Base-by-base conservation (phyloP, 2,329 filamentous ascomycete genomes). In the Polytolypa hystricis region DNA sequence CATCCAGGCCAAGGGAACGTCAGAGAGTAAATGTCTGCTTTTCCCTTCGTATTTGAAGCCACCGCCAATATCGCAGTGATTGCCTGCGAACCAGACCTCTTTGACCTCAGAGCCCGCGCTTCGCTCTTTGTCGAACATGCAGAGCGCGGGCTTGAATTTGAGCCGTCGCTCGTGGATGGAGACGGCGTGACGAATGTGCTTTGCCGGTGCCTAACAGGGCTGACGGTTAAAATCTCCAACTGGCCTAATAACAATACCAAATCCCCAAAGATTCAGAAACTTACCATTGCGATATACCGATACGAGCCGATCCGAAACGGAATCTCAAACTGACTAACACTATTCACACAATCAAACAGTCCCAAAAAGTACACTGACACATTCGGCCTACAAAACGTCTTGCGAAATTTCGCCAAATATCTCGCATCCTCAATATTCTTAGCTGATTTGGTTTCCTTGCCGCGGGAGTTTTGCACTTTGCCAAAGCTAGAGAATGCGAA, bases 61-160 rank as follows among this genome's bases (percentile, higher is more conserved):
- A 0, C 71, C 71, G 1, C 71, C 71, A 5, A 73, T 60, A 35
- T 73, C 69, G 6, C 65, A 64, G 38, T 74, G 70, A 35, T 65
- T 65, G 1, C 70, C 70, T 0, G 70, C 62, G 41, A 73, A 73
- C 68, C 69, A 74, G 28, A 73, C 66, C 42, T 74, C 69, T 34
- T 64, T 64, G 40, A 70, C 54, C 35, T 67, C 61, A 18, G 67
- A 62, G 2, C 54, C 40, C 1, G 47, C 35, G 10, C 51, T 40
- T 1, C 51, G 46, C 18, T 51, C 37, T n/a, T 44, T 37, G n/a
- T 48, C 43, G n/a, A 50, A 42, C 12, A 47, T 40, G 3, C 71
- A 55, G 1, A 73, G 55, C 0, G 67, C 67, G 0, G 67, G 59
- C 47, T 70, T 71, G 58, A 73, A 74, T 48, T 74, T 73, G 40